phyloP scores from a whole-genome alignment of 495 filamentous ascomycete genomes.

The Lasiosphaeria hispida region DNA sequence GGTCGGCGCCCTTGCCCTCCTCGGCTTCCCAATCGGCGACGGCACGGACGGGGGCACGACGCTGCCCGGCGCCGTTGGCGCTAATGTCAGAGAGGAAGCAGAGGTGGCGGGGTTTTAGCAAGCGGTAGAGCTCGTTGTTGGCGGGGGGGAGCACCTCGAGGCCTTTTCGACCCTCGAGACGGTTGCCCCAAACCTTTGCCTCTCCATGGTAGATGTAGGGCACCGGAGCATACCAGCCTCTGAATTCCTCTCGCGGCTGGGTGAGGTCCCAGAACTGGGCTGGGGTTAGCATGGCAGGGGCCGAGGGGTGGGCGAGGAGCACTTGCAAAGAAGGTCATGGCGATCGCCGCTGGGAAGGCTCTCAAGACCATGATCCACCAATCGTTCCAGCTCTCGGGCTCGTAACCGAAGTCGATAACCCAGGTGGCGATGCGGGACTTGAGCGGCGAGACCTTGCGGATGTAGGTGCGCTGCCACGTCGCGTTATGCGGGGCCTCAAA shows the following conservation, averaged over 20 bases:
- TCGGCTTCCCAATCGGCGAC: constrained; percentile 10
- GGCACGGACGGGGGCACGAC: background rate
- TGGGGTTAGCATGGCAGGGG: background rate
- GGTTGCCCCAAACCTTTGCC: constrained; percentile 19
- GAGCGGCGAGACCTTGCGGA: constrained; percentile 18
- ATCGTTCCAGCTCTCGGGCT: constrained; percentile 12
- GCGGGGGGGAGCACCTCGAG: background rate
- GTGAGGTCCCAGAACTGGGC: background rate
- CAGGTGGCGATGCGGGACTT: constrained; percentile 17
- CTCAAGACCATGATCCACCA: constrained; percentile 11
- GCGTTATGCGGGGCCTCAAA: constrained; percentile 2
- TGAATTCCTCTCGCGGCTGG: background rate
- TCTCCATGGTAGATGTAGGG: constrained; percentile 10
- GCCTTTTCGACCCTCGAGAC: constrained; percentile 8
- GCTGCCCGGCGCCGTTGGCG: background rate
- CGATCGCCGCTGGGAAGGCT: constrained; percentile 13
- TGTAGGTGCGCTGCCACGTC: constrained; percentile 20
- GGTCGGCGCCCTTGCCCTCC: background rate
- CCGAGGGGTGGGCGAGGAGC: no score
- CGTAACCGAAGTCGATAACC: constrained; percentile 16
- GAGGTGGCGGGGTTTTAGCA: constrained; percentile 16
- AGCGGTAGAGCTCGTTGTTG: constrained; percentile 1
- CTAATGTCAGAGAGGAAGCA: constrained; percentile 6
- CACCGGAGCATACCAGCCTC: constrained; percentile 6
- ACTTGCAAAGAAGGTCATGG: constrained; percentile 6